Percentiles rank a stretch among this genome's conserved stretches.
These are phyloP conservation scores for Monocercomonoides exilis DNA, from an alignment of 78 protist genomes.

Conservation along the genomic window DNA sequence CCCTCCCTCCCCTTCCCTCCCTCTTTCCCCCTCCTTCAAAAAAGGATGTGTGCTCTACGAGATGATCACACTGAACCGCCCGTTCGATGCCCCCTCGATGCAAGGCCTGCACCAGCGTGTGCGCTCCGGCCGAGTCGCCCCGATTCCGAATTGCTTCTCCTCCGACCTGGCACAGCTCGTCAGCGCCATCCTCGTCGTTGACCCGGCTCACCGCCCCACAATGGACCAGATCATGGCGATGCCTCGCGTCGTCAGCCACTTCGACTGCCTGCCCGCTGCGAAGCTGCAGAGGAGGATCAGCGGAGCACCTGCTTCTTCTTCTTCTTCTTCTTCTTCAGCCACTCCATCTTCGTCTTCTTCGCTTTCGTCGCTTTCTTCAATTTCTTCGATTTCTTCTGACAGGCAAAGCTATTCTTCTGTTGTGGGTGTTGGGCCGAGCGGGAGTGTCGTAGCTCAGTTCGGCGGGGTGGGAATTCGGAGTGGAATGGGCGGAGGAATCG, in stretches of 20 bases:
- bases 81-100: slow-evolving; percentile 26
- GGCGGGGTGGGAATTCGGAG: too few species aligned
- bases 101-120: neutral
- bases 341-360: too few species aligned
- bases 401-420: too few species aligned
- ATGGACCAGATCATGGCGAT: neutral
- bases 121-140: neutral
- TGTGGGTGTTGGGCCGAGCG: too few species aligned
- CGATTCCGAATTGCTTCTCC: neutral
- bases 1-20: too few species aligned
- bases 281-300: too few species aligned
- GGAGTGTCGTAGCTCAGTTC: too few species aligned
- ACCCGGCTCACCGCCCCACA: slow-evolving; percentile 5
- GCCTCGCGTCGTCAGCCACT: neutral
- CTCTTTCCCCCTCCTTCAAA: neutral
- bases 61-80: slow-evolving; percentile 32
- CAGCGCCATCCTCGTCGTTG: neutral
- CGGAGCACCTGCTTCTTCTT: too few species aligned
- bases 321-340: too few species aligned
- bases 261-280: neutral
- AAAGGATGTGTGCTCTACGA: slow-evolving; percentile 46
- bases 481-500: too few species aligned
- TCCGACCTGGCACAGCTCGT: neutral
- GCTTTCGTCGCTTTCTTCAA: too few species aligned
- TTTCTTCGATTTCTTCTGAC: too few species aligned